phyloP scores from a whole-genome alignment of 2,329 filamentous ascomycete species.

The Chaetothyriales sp. region DNA sequence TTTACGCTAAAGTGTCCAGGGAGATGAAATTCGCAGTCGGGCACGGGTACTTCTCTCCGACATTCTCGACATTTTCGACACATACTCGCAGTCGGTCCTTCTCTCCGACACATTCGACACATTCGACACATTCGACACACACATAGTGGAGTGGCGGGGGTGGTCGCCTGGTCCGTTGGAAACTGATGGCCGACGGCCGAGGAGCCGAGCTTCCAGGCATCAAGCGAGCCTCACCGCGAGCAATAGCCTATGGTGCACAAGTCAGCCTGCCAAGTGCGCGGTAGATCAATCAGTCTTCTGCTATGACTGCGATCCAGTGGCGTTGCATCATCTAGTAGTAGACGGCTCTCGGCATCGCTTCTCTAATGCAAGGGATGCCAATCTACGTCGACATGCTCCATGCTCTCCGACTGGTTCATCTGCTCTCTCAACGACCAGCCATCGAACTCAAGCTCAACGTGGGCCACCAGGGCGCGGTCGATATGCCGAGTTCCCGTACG shows the following conservation, averaged over 20 bases:
- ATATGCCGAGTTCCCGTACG: slow-evolving; percentile 9
- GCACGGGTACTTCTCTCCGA: no score
- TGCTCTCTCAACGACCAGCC: background rate
- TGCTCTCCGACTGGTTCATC: background rate
- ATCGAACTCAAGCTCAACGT: slow-evolving; percentile 3
- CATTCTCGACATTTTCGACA: no score
- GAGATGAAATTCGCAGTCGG: no score
- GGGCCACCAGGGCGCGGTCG: slow-evolving; percentile 14
- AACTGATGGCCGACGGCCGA: no score
- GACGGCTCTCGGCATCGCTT: background rate
- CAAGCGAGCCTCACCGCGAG: background rate
- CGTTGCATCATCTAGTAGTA: background rate
- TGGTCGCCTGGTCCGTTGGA: no score
- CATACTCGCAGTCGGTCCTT: no score
- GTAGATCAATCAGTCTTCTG: background rate
- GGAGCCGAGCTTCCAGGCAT: background rate
- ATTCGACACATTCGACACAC: no score
- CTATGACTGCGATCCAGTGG: background rate
- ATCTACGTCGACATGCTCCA: background rate
- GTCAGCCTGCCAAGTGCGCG: background rate
- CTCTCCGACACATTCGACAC: no score
- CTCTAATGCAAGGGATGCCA: background rate
- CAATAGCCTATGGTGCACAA: background rate
- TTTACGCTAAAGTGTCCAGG: no score
- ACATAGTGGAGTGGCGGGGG: no score